A percentile compares a stretch with the other conserved stretches of the same genome.
phyloP scores from a whole-genome alignment of 2,329 filamentous ascomycete genomes.

The Epichloe brachyelytri region DNA sequence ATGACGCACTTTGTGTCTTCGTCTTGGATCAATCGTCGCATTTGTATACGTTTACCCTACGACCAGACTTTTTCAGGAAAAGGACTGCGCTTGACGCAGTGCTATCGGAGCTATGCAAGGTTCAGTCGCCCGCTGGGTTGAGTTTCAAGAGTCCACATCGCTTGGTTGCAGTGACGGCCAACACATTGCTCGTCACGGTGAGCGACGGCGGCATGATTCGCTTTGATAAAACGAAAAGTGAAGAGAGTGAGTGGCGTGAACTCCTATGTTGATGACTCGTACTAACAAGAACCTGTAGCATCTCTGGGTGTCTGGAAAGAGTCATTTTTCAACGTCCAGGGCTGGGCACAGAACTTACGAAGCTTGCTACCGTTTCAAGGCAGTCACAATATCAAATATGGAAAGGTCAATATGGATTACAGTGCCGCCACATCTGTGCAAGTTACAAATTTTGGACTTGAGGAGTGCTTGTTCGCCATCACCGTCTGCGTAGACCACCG shows the following conservation, averaged over 20 bases:
- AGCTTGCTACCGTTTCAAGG: constrained; percentile 55
- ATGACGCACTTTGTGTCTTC: constrained; percentile 67
- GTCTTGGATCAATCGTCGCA: constrained; percentile 67
- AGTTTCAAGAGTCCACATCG: constrained; percentile 69
- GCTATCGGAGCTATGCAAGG: constrained; percentile 64
- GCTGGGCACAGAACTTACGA: constrained; percentile 55
- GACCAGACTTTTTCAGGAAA: constrained; percentile 69
- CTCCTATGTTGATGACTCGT: background rate
- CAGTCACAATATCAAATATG: constrained; percentile 49
- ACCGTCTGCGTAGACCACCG: constrained; percentile 83
- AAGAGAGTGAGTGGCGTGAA: constrained; percentile 29
- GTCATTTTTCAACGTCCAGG: constrained; percentile 58
- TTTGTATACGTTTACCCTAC: constrained; percentile 72
- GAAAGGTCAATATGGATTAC: constrained; percentile 51
- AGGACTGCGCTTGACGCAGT: constrained; percentile 57
- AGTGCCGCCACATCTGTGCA: constrained; percentile 53
- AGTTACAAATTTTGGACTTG: constrained; percentile 36
- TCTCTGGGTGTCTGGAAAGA: constrained; percentile 46
- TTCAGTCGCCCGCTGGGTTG: constrained; percentile 59
- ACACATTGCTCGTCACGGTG: constrained; percentile 68
- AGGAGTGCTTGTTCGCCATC: constrained; percentile 46
- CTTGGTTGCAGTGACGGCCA: constrained; percentile 58
- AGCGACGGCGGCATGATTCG: constrained; percentile 65
- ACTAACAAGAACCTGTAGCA: constrained; percentile 10
- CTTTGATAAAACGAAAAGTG: constrained; percentile 45